Percentiles rank a stretch among this genome's conserved stretches.
Conservation (phyloP, 495 filamentous ascomycete genomes). For the Aspergillus bridgeri region DNA sequence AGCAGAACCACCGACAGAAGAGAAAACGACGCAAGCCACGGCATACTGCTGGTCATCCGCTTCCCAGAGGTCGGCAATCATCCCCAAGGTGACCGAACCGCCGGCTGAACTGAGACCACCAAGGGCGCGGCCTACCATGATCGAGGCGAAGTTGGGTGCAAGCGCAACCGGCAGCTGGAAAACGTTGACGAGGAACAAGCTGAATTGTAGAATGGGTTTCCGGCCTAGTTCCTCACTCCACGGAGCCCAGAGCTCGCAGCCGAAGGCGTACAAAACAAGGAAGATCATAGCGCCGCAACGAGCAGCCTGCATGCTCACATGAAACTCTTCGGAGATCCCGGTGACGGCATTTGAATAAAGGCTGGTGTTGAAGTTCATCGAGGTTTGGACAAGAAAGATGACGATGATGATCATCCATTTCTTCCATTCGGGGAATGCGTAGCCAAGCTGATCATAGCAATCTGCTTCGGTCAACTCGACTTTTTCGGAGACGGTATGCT, state of each 20-base stretch:
- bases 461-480: slow-evolving; percentile 53
- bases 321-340: slow-evolving; percentile 48
- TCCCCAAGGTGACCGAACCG: slow-evolving; percentile 60
- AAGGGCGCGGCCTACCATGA: slow-evolving; percentile 54
- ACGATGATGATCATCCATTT: slow-evolving; percentile 63
- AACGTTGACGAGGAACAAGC: slow-evolving; percentile 56
- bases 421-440: slow-evolving; percentile 44
- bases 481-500: slow-evolving; percentile 29
- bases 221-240: slow-evolving; percentile 64
- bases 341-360: slow-evolving; percentile 52
- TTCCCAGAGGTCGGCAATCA: slow-evolving; percentile 62
- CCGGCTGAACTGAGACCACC: slow-evolving; percentile 60
- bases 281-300: slow-evolving; percentile 57
- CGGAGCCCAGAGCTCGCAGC: slow-evolving; percentile 64
- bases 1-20: slow-evolving; percentile 59
- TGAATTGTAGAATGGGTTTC: slow-evolving; percentile 52
- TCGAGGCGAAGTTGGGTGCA: slow-evolving; percentile 50
- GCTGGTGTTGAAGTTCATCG: slow-evolving; percentile 58
- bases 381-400: slow-evolving; percentile 56
- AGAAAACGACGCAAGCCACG: slow-evolving; percentile 60
- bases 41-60: slow-evolving; percentile 59
- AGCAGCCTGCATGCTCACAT: slow-evolving; percentile 48
- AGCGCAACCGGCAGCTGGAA: slow-evolving; percentile 55
- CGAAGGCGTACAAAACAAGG: slow-evolving; percentile 60
- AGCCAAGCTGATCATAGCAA: slow-evolving; percentile 56